A percentile compares a stretch with the other conserved stretches of the same genome.
These are phyloP conservation scores for Xylariaceae sp. DNA, from an alignment of 2,329 filamentous ascomycete genomes.

Conservation along the genomic window DNA sequence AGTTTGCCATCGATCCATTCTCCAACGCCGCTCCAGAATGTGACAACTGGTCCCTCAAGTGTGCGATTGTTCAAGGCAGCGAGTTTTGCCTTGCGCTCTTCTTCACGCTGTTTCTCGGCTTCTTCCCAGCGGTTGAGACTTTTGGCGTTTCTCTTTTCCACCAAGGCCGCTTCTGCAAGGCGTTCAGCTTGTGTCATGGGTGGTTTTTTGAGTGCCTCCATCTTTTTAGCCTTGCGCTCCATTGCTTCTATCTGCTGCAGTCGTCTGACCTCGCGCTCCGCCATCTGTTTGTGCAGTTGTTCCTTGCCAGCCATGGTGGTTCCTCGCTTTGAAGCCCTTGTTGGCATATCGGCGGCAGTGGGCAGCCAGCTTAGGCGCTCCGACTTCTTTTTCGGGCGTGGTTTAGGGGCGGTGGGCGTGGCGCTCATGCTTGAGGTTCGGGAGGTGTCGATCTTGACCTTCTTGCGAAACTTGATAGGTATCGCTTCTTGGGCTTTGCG, in stretches of 20 bases:
- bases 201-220: slow-evolving; percentile 73
- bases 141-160: slow-evolving; percentile 84
- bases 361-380: slow-evolving; percentile 60
- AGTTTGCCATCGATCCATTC: slow-evolving; percentile 76
- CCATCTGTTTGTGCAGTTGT: slow-evolving; percentile 67
- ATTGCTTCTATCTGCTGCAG: slow-evolving; percentile 67
- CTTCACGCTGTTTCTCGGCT: slow-evolving; percentile 83
- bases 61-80: slow-evolving; percentile 85
- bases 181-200: slow-evolving; percentile 85
- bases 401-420: slow-evolving; percentile 38
- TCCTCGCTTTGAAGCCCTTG: slow-evolving; percentile 55
- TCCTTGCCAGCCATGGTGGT: slow-evolving; percentile 60
- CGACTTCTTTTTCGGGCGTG: slow-evolving; percentile 58
- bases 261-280: slow-evolving; percentile 67
- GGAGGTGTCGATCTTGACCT: slow-evolving; percentile 61
- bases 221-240: slow-evolving; percentile 66
- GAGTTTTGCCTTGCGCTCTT: slow-evolving; percentile 77
- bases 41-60: slow-evolving; percentile 83
- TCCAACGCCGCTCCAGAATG: slow-evolving; percentile 89
- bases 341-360: slow-evolving; percentile 52
- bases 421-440: slow-evolving; percentile 33
- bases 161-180: slow-evolving; percentile 74
- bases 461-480: slow-evolving; percentile 69
- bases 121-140: slow-evolving; percentile 93
- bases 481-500: slow-evolving; percentile 76